Evolutionary conservation across 2,329 filamentous ascomycete genomes (phyloP), one percentile per base, ranked within the genome.

Genomic region (Aspergillus quadrilineatus): DNA sequence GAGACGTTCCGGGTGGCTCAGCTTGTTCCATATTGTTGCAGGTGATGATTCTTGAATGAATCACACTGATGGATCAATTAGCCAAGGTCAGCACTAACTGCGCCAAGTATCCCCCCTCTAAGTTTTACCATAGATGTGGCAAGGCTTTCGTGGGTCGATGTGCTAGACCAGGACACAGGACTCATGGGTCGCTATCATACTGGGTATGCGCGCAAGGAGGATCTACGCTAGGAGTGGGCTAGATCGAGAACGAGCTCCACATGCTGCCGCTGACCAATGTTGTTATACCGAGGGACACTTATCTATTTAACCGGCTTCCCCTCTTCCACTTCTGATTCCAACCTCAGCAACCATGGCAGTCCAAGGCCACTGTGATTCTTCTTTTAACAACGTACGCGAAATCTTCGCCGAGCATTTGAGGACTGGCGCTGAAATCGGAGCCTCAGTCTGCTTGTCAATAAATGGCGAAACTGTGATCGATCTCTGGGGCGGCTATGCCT

Each of bases 401-500:
- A 58, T 73, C 2, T 57, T 81, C 10, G 61, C 73, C 30, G 36
- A 70, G 3, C 67, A 67, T 26, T 44, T 82, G n/a, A 60, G 65
- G 8, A 69, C 65, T 1, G 76, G 70, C 15, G 64, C 73, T 2
- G 79, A 82, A 44, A 52, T 79, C 5, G 79, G 79, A 2, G 78
- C 76, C n/a, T 77, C 75, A 0, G 64, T 81, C 17, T 69, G 63
- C 22, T 69, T 80, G 45, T 77, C 70, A 52, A 63, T 78, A 9
- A 66, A 74, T 47, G 78, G 77, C n/a, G 55, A 72, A 14, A 67
- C 70, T 15, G 76, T 77, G 9, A 62, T 80, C 14, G 76, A 81
- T 57, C 58, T 80, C 14, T 80, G 75, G 76, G 79, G 75, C 14
- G 78, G 77, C 2, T 67, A 71, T 53, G 57, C 63, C 4, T 74